Conservation (phyloP, 768 basidiomycete genomes). For the Agaricus blazei region DNA sequence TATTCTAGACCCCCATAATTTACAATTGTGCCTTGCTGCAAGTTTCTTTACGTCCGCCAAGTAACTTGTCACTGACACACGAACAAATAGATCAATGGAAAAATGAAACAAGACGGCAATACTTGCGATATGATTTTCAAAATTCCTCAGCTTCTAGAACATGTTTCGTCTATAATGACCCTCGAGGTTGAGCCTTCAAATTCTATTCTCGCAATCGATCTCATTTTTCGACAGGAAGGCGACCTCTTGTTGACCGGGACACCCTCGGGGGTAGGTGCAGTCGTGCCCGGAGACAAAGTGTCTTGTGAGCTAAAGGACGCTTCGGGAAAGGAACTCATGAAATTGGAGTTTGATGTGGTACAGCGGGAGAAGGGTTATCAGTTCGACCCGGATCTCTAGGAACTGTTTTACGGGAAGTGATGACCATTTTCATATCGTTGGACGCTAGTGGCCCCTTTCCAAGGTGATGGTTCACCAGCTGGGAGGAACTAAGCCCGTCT, state of each 20-base stretch:
- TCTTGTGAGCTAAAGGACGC: slow-evolving; percentile 64
- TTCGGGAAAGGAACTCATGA: slow-evolving; percentile 49
- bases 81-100: slow-evolving; percentile 68
- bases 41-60: not conserved
- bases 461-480: too few relatives aligned
- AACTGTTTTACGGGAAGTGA: not conserved
- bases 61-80: not conserved
- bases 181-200: slow-evolving; percentile 65
- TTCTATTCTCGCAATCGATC: not conserved
- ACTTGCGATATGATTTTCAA: slow-evolving; percentile 91
- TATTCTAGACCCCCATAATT: slow-evolving; percentile 67
- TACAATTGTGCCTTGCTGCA: slow-evolving; percentile 75
- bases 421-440: not conserved
- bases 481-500: too few relatives aligned
- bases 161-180: slow-evolving; percentile 94
- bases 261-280: slow-evolving; percentile 82
- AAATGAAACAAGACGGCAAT: slow-evolving; percentile 77
- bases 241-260: slow-evolving; percentile 92
- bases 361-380: slow-evolving; percentile 61
- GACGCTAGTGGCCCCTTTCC: not conserved
- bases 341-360: slow-evolving; percentile 60
- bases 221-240: slow-evolving; percentile 55
- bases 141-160: slow-evolving; percentile 83
- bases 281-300: slow-evolving; percentile 72
- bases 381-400: slow-evolving; percentile 19